Base-by-base conservation (phyloP, 805 yeast species). In the Lipomyces orientalis region DNA sequence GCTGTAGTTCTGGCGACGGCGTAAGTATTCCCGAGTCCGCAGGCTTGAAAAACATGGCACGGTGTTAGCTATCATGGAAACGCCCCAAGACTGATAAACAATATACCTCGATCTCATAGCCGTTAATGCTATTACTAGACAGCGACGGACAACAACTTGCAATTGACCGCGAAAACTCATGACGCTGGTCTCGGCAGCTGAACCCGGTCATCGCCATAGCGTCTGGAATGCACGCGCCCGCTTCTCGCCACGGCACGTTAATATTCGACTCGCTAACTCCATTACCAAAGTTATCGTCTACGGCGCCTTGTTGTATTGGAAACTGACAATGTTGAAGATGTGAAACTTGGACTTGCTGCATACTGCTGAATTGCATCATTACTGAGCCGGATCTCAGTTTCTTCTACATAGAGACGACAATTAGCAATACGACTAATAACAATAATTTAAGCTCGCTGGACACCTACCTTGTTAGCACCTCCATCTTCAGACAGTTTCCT, bases 401-500 rank as follows among this genome's bases (percentile, higher is more conserved):
- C 25, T 43, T 43, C 49, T 43, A 43, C 5, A 43, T n/a, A 16
- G 22, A n/a, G 6, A n/a, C 8, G 22, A 16, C 49, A 10, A 19
- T 43, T 43, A 43, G n/a, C 22, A 10, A 14, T 59, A 33, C 25
- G 19, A 7, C 1, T n/a, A 22, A 8, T 34, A 5, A 25, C 16
- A 31, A 22, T n/a, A 31, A 22, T n/a, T 57, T 34, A 57, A 16
- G 3, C n/a, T 34, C 60, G 9, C 35, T 19, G 7, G 19, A 9
- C 16, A 14, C 8, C 8, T 54, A 54, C 57, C n/a, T 19, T 31
- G 22, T 34, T 54, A 31, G 37, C 10, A 22, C 37, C 57, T 54
- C 37, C 57, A 54, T 43, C 60, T 3, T 58, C 61, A 58, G 34
- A 33, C 16, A 56, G 46, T 8, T 56, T 59, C 14, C 62, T 46